phyloP scores from a whole-genome alignment of 176 grass and related monocot species.

The Pharus latifolius region DNA sequence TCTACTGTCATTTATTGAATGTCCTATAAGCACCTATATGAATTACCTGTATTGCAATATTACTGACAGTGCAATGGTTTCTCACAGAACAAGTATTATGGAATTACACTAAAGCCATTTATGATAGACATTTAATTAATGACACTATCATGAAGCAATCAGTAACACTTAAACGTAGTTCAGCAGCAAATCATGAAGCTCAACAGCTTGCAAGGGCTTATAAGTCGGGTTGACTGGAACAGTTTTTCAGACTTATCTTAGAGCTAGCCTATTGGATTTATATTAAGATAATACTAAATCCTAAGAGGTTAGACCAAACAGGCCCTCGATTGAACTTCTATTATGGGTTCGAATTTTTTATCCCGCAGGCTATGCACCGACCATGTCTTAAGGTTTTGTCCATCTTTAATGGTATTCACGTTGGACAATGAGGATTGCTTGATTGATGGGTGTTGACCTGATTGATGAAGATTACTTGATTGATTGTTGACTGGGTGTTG shows the following conservation, averaged over 20 bases:
- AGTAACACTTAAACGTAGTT: not conserved
- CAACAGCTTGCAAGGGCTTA: not conserved
- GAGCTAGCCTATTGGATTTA: not conserved
- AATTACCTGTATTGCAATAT: too few species aligned
- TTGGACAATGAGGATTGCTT: not conserved
- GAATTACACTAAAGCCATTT: too few species aligned
- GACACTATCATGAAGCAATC: too few species aligned
- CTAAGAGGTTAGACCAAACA: not conserved
- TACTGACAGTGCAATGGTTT: too few species aligned
- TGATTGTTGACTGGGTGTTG: not conserved
- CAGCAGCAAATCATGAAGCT: too few species aligned
- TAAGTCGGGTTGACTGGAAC: not conserved
- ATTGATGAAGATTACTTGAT: not conserved
- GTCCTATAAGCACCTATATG: too few species aligned
- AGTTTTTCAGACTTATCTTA: not conserved
- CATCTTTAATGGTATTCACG: not conserved
- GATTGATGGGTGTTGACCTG: not conserved
- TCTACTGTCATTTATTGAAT: not conserved
- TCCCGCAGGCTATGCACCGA: not conserved
- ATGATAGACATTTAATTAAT: too few species aligned
- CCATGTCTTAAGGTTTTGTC: not conserved
- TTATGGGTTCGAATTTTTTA: not conserved
- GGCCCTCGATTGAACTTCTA: not conserved
- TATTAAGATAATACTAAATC: not conserved
- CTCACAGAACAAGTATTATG: too few species aligned